phyloP scores from a whole-genome alignment of 495 filamentous ascomycete species.

The Glonium stellatum region DNA sequence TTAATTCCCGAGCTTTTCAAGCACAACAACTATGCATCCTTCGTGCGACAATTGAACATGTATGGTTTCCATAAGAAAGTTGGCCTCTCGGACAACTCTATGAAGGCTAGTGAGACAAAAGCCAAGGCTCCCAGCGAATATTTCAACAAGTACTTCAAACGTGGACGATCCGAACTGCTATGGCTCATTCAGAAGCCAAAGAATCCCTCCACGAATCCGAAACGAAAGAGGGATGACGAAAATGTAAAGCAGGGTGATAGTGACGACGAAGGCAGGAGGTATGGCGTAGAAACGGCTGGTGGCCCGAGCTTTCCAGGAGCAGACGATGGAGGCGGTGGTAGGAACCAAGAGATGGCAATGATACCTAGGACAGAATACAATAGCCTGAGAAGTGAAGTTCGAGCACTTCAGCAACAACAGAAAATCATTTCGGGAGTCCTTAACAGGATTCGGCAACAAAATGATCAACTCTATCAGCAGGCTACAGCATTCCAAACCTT shows the following conservation, averaged over 20 bases:
- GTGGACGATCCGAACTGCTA: slow-evolving; percentile 83
- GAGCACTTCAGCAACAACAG: slow-evolving; percentile 76
- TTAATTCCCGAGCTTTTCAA: slow-evolving; percentile 97
- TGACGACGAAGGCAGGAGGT: slow-evolving; percentile 33
- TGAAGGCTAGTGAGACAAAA: slow-evolving; percentile 93
- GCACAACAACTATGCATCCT: slow-evolving; percentile 98
- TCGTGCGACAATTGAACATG: slow-evolving; percentile 98
- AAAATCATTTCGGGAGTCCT: slow-evolving; percentile 74
- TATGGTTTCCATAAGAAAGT: slow-evolving; percentile 99
- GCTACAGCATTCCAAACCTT: slow-evolving; percentile 81
- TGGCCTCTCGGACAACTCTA: slow-evolving; percentile 91
- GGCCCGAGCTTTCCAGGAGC: slow-evolving; percentile 14
- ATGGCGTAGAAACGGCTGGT: slow-evolving; percentile 18
- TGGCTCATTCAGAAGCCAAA: slow-evolving; percentile 99
- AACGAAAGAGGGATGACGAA: slow-evolving; percentile 62
- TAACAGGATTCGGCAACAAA: slow-evolving; percentile 68
- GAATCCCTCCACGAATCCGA: slow-evolving; percentile 45
- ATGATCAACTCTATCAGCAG: slow-evolving; percentile 83
- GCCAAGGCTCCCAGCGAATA: slow-evolving; percentile 98
- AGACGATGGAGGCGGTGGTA: slow-evolving; percentile 41
- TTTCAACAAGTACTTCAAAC: slow-evolving; percentile 90
- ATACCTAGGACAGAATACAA: slow-evolving; percentile 73
- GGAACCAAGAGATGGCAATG: slow-evolving; percentile 36
- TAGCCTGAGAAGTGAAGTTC: slow-evolving; percentile 69
- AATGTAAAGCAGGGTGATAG: slow-evolving; percentile 50